Percentiles rank a stretch among this genome's conserved stretches.
These are phyloP conservation scores for Picochlorum sp. DNA, from an alignment of 139 green algal species.

Conservation along the genomic window DNA sequence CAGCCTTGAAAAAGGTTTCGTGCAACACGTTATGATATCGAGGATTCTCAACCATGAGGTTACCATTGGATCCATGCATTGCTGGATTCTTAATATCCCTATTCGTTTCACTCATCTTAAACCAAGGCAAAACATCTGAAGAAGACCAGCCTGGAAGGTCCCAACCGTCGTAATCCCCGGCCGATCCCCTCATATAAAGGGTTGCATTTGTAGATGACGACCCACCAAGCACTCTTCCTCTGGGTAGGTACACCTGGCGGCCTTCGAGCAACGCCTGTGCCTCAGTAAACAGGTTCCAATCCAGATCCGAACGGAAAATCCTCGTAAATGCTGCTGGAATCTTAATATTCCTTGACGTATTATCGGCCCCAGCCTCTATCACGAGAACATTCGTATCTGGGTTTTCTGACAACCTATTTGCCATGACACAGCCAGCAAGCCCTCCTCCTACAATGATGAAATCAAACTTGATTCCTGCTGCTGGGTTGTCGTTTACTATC, in stretches of 20 bases:
- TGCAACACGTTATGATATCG: constrained; percentile 49
- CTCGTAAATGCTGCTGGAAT: constrained; percentile 63
- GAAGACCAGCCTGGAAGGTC: constrained; percentile 57
- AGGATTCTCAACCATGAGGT: constrained; percentile 64
- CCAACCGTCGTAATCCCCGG: constrained; percentile 78
- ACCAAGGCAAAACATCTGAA: constrained; percentile 71
- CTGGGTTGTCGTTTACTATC: constrained; percentile 9
- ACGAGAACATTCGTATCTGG: constrained; percentile 68
- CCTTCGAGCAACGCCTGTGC: constrained; percentile 42
- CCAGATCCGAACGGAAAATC: constrained; percentile 65
- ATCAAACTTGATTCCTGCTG: constrained; percentile 59
- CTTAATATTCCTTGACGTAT: constrained; percentile 18
- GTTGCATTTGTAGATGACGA: constrained; percentile 79
- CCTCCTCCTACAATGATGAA: constrained; percentile 89
- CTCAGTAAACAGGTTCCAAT: constrained; percentile 74
- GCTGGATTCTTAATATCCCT: constrained; percentile 4
- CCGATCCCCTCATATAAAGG: constrained; percentile 69
- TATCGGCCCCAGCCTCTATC: constrained; percentile 55
- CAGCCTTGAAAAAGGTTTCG: constrained; percentile 63
- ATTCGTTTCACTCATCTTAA: constrained; percentile 63
- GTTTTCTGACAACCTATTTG: constrained; percentile 71
- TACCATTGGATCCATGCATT: constrained; percentile 48
- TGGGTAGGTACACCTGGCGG: constrained; percentile 69
- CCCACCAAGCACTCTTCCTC: constrained; percentile 72
- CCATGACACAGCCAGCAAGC: constrained; percentile 76